Evolutionary conservation across 2,329 filamentous ascomycete genomes (phyloP).

Genomic region (Colletotrichum sublineola): DNA sequence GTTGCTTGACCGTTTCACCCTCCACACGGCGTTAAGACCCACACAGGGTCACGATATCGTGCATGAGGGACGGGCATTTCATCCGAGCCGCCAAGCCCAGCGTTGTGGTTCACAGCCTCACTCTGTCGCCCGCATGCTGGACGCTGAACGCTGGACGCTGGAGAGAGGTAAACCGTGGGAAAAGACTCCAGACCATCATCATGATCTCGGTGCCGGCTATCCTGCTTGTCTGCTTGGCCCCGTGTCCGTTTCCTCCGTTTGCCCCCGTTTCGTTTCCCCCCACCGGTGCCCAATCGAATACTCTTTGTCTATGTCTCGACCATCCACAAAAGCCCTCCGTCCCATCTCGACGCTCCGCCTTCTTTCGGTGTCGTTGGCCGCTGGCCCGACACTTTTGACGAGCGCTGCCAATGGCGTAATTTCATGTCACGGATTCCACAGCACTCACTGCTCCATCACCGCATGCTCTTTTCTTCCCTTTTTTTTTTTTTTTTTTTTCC

Average conservation of each 20-base stretch:
- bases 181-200: conserved; percentile 17
- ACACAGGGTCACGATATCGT: not conserved
- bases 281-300: conserved; percentile 11
- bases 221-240: conserved; percentile 23
- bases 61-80: conserved; percentile 5
- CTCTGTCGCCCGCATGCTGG: conserved; percentile 7
- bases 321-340: conserved; percentile 19
- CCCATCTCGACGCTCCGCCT: conserved; percentile 22
- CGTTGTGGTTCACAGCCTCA: conserved; percentile 7
- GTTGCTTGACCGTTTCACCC: not conserved
- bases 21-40: not conserved
- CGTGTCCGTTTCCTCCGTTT: conserved; percentile 10
- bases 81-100: not conserved
- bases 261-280: conserved; percentile 17
- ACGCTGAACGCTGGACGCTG: not conserved
- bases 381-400: conserved; percentile 17
- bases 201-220: conserved; percentile 23
- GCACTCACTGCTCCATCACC: not conserved
- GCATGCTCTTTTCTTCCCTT: not conserved
- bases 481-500: not conserved
- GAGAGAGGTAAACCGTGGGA: not conserved
- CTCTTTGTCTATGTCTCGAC: not conserved
- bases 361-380: conserved; percentile 10
- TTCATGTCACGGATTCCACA: conserved; percentile 33
- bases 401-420: conserved; percentile 29